Base-by-base conservation (phyloP, 75 land plant species). In the Picea glauca region DNA sequence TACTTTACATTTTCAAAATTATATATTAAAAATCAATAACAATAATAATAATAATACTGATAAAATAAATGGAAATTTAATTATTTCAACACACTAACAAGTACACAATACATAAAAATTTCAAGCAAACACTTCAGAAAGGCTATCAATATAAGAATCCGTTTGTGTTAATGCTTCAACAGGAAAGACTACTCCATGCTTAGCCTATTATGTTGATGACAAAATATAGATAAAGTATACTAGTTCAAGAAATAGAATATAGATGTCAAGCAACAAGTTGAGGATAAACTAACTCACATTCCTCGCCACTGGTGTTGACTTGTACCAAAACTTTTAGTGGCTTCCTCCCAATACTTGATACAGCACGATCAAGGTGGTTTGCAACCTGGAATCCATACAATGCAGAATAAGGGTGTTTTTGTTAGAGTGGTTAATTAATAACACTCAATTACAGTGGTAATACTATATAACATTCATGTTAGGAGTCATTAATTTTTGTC, bases 251-350 rank as follows among this genome's bases (percentile, higher is more conserved):
- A 70, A 32, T 17, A 33, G 20, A 46, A 40, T 11, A 70, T 70
- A n/a, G 15, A n/a, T 70, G 50, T 38, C 23, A n/a, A 43, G 23
- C 6, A 38, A 70, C 2, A 38, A 43, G 50, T 50, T 50, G 56
- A 50, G 56, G 56, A 50, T 50, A 50, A 50, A 50, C 31, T 8
- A 15, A 70, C 98, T 87, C 80, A 96, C 99, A 96, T 77, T 84
- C 88, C 82, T 96, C 99, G 61, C 99, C 98, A 81, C 99, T 96
- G 72, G 99, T 96, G 74, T 96, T 96, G 11, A 96, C 99, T 85
- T 96, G 99, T 20, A 96, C 91, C 67, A 96, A 75, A 58, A 96
- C 95, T 80, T 94, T 94, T 77, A 96, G 82, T 65, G 98, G 98
- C 62, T 78, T 79, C 77, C 98, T 92, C 68, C 87, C 92, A 61